Base-by-base conservation (phyloP, 2,329 filamentous ascomycete species). In the Nemania sp. region DNA sequence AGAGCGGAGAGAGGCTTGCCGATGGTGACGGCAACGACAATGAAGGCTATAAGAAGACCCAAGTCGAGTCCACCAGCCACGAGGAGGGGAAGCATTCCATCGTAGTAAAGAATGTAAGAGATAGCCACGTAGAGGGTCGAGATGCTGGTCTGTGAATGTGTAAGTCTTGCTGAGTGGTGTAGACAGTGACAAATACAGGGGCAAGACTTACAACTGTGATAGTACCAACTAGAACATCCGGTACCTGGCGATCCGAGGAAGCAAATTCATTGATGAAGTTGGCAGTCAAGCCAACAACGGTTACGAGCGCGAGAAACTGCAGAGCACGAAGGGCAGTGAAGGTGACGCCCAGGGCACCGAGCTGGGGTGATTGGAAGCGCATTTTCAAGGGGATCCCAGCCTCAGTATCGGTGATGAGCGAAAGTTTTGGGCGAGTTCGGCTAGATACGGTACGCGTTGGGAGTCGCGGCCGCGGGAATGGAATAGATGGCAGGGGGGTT, bases 211-310 rank as follows among this genome's bases (percentile, higher is more conserved):
- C 91, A 61, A 96, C 83, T 56, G 83, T 83, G 59, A 96, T 79
- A 3, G 90, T 91, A 24, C 86, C 90, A 24, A 96, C 82, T 19
- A 97, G 78, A 41, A 91, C 84, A 46, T 82, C 77, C 0, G 91
- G 89, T 0, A 88, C 84, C 24, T 81, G 78, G 50, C 86, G 81
- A 59, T 86, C 80, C 19, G 78, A 81, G 37, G 78, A 75, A 39
- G 90, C 83, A 69, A 95, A 91, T 63, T 89, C 80, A 20, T 85
- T 80, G 65, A 96, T 86, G 72, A 96, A 95, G 72, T 92, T 91
- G 66, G 88, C 83, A 0, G 85, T 85, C 70, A 96, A 83, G 40
- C 91, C 90, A 61, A 96, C 87, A 61, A 94, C 84, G 54, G 86
- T 78, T 53, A 94, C 78, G 67, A 96, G 86, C 22, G 83, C 83